These are phyloP conservation scores for Hemileia vastatrix DNA, from an alignment of 1,284 basidiomycete species.

Conservation along the genomic window DNA sequence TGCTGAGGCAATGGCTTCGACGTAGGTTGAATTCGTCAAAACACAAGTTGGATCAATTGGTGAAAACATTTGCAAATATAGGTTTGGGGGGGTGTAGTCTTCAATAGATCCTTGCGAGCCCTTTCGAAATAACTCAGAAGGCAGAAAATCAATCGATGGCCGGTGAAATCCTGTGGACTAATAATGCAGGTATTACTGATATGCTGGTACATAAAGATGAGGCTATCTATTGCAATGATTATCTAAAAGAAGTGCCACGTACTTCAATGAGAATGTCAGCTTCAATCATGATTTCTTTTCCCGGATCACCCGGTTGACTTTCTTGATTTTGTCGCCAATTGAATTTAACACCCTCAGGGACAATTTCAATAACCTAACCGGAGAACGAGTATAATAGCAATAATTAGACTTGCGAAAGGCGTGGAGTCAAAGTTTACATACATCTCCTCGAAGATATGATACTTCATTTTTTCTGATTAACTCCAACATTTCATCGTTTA, in stretches of 20 bases:
- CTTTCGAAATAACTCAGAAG: background rate
- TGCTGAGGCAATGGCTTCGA: constrained; percentile 5
- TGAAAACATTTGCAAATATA: constrained; percentile 12
- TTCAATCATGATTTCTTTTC: background rate
- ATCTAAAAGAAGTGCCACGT: too few species aligned
- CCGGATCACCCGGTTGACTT: background rate
- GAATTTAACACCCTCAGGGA: background rate
- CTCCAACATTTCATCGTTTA: too few species aligned
- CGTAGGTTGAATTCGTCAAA: constrained; percentile 17
- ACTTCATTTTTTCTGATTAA: too few species aligned
- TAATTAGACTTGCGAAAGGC: too few species aligned
- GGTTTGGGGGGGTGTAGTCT: constrained; percentile 13
- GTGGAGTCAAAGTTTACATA: too few species aligned
- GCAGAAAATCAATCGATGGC: constrained; percentile 6
- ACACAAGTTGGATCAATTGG: constrained; percentile 8
- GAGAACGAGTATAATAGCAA: too few species aligned
- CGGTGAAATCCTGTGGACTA: constrained; percentile 17
- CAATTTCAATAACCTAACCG: background rate
- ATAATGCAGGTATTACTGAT: too few species aligned
- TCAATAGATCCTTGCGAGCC: background rate
- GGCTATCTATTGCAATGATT: too few species aligned
- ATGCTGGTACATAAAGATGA: too few species aligned
- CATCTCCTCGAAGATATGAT: too few species aligned
- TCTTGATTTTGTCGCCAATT: constrained; percentile 2
- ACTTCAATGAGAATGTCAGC: constrained; percentile 20